These are phyloP conservation scores for Cystobasidium tubakii DNA, from an alignment of 768 basidiomycete genomes.

Conservation along the genomic window DNA sequence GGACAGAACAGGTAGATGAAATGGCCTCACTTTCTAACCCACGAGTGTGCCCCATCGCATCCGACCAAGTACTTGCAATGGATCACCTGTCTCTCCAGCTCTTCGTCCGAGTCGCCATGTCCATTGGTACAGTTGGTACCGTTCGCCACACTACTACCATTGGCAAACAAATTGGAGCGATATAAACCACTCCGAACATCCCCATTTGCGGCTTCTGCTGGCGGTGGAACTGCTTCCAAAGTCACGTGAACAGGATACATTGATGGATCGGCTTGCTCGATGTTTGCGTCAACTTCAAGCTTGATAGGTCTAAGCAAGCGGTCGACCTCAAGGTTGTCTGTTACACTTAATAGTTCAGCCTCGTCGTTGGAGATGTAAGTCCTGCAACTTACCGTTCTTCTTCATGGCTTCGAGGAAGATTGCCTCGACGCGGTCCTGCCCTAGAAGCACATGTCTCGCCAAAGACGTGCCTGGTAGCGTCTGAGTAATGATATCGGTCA, in stretches of 20 bases:
- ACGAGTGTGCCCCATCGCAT: conserved; percentile 38
- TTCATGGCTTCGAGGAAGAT: conserved; percentile 40
- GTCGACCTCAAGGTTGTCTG: conserved; percentile 35
- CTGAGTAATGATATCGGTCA: background rate
- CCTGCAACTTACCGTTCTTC: conserved; percentile 23
- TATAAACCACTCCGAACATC: conserved; percentile 33
- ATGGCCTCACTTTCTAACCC: conserved; percentile 35
- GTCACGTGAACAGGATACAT: conserved; percentile 36
- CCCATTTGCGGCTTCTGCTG: conserved; percentile 27
- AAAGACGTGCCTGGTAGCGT: conserved; percentile 37
- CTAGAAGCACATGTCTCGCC: conserved; percentile 37
- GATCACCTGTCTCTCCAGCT: background rate
- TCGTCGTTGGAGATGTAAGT: background rate
- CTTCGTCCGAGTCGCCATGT: background rate
- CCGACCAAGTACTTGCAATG: conserved; percentile 39
- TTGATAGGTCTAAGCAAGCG: conserved; percentile 9
- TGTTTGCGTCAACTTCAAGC: conserved; percentile 13
- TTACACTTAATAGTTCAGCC: background rate
- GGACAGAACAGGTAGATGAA: background rate
- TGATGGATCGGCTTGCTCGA: background rate
- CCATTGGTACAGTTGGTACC: background rate
- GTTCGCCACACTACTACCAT: background rate
- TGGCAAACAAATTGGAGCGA: conserved; percentile 30
- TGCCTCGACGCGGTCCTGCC: conserved; percentile 37
- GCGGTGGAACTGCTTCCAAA: conserved; percentile 29